Conservation (phyloP, 1,139 yeast species). For the Suhomyces wounanorum region DNA sequence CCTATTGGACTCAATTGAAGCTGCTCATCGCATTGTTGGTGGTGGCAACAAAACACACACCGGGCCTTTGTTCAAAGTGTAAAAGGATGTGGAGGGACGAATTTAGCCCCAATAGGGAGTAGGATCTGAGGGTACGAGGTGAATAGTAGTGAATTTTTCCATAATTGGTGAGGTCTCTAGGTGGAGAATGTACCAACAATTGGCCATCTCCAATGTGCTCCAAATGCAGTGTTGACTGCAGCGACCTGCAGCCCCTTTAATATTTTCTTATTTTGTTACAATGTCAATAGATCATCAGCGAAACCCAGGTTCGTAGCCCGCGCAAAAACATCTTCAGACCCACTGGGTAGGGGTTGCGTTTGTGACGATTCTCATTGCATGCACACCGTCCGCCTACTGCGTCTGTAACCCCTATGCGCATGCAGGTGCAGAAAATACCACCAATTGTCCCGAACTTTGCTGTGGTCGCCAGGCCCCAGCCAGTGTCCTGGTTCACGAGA, state of each 20-base stretch:
- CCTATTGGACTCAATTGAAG: background rate
- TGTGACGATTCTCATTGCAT: background rate
- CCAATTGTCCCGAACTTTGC: background rate
- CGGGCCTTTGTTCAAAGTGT: background rate
- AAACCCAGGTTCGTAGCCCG: background rate
- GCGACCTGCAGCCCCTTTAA: slow-evolving; percentile 8
- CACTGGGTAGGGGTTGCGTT: no score
- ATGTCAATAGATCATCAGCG: slow-evolving; percentile 9
- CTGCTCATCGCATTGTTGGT: background rate
- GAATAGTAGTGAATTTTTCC: background rate
- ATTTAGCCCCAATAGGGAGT: background rate
- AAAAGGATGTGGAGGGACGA: background rate
- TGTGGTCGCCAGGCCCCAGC: background rate
- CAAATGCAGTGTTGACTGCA: background rate
- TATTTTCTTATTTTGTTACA: slow-evolving; percentile 6
- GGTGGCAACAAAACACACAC: background rate
- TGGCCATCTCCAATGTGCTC: background rate
- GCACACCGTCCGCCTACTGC: background rate
- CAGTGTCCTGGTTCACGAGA: background rate
- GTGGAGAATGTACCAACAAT: background rate
- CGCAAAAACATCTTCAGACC: background rate
- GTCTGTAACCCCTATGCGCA: background rate
- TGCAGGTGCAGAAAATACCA: background rate
- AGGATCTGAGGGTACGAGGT: background rate
- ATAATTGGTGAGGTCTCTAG: background rate